A percentile compares a stretch with the other conserved stretches of the same genome.
These are phyloP conservation scores for Thelonectria rubi DNA, from an alignment of 2,329 filamentous ascomycete genomes.

Conservation along the genomic window DNA sequence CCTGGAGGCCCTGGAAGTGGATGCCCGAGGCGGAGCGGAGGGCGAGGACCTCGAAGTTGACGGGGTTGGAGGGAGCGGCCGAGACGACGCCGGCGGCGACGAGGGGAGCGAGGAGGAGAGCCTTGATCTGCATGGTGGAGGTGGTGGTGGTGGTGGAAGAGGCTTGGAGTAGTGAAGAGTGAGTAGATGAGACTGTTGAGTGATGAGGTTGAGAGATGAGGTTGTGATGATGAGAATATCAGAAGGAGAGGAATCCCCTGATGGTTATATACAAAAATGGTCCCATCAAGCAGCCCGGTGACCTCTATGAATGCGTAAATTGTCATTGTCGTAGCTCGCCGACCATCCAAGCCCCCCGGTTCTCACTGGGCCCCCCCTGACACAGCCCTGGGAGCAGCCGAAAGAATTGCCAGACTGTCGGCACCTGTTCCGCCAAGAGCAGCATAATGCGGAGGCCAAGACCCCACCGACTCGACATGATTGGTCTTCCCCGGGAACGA, in stretches of 20 bases:
- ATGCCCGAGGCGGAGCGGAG: slow-evolving; percentile 60
- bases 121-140: slow-evolving; percentile 44
- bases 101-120: slow-evolving; percentile 39
- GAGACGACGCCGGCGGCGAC: slow-evolving; percentile 41
- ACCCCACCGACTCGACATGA: background rate
- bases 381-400: background rate
- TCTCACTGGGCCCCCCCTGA: background rate
- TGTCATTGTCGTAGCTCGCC: background rate
- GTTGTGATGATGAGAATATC: background rate
- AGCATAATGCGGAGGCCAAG: background rate
- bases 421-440: background rate
- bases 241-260: background rate
- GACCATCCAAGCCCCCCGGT: background rate
- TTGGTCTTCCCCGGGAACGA: background rate
- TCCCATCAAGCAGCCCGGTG: background rate
- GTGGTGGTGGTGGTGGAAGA: background rate
- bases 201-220: background rate
- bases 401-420: background rate
- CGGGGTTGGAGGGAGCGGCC: slow-evolving; percentile 40
- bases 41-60: slow-evolving; percentile 59
- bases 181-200: background rate
- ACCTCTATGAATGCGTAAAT: background rate
- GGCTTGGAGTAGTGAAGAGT: background rate
- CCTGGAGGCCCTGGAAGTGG: slow-evolving; percentile 58
- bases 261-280: background rate